Evolutionary conservation across 345 rosid genomes (phyloP), one percentile per base, ranked within the genome.

Genomic region (Populus deltoides): DNA sequence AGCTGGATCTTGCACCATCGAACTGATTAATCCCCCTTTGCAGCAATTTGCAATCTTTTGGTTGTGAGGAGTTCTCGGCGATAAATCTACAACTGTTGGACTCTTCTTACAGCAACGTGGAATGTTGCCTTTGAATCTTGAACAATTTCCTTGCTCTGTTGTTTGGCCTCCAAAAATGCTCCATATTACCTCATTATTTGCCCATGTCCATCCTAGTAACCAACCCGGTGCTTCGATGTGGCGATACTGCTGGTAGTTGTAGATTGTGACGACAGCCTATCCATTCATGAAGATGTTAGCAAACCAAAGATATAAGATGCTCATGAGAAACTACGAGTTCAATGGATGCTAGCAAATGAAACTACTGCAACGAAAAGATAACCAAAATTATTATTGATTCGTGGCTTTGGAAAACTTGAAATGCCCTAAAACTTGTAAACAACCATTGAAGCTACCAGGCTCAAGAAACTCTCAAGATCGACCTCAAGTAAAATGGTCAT

Each of bases 141-240:
- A 93, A 81, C 99, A 95, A 81, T 95, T 97, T 20, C 99, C 98
- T 80, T 93, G 98, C 24, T 92, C 97, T 2, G 94, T 93, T 16
- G 97, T 63, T 81, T 94, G 92, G 2, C 86, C 98, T 39, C 98
- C 99, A 76, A 86, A 0, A 92, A 92, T 88, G 71, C 25, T 77
- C 98, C 98, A 92, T 84, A 95, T 90, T 13, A 93, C 93, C 87
- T 95, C 99, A 49, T 88, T 92, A 86, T 90, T 89, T 3, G 72
- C 71, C 99, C 99, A 95, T 68, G 77, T 87, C 98, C 99, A 95
- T 69, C 93, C 93, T 63, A 93, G 71, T 59, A 87, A 72, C 98
- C 98, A 93, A 63, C 98, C 98, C 0, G 98, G 99, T 1, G 89
- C 77, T 55, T 90, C 83, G 27, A 95, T 89, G 87, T 93, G 99